phyloP scores from a whole-genome alignment of 2,329 filamentous ascomycete genomes.

The Fusarium tricinctum region DNA sequence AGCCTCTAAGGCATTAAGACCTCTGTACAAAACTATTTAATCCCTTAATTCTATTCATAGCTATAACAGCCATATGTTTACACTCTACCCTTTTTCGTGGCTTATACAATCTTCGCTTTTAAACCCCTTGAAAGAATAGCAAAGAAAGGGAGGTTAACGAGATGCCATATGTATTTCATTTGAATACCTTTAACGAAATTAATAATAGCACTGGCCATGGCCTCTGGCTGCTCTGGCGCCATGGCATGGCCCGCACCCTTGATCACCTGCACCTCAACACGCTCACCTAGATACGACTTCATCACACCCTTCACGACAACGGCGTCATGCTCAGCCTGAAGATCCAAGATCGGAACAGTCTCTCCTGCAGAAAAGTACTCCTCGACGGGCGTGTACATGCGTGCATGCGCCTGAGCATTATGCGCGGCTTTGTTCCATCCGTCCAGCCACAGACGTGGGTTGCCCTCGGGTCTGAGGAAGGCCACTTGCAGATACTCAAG shows the following conservation, averaged over 20 bases:
- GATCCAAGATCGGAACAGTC: neutral
- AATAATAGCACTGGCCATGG: conserved; percentile 2
- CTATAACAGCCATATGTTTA: too few relatives aligned
- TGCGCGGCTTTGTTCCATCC: conserved; percentile 3
- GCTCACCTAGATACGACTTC: neutral
- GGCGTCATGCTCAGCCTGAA: conserved; percentile 5
- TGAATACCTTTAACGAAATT: neutral
- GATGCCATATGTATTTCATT: too few relatives aligned
- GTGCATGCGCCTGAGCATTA: neutral
- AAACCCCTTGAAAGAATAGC: too few relatives aligned
- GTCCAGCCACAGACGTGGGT: neutral
- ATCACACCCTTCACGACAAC: conserved; percentile 6
- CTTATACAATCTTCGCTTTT: too few relatives aligned
- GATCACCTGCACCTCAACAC: neutral
- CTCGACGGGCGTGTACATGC: neutral
- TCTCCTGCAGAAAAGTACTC: conserved; percentile 3
- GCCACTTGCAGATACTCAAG: neutral
- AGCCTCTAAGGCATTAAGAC: too few relatives aligned
- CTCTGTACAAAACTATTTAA: too few relatives aligned
- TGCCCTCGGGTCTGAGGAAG: neutral
- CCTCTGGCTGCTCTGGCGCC: conserved; percentile 2
- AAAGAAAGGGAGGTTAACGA: too few relatives aligned
- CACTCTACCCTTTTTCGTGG: too few relatives aligned
- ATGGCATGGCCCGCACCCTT: conserved; percentile 2
- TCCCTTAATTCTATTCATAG: too few relatives aligned